These are phyloP conservation scores for Wilhelminamyces savonicus DNA, from an alignment of 805 yeast species.

Conservation along the genomic window DNA sequence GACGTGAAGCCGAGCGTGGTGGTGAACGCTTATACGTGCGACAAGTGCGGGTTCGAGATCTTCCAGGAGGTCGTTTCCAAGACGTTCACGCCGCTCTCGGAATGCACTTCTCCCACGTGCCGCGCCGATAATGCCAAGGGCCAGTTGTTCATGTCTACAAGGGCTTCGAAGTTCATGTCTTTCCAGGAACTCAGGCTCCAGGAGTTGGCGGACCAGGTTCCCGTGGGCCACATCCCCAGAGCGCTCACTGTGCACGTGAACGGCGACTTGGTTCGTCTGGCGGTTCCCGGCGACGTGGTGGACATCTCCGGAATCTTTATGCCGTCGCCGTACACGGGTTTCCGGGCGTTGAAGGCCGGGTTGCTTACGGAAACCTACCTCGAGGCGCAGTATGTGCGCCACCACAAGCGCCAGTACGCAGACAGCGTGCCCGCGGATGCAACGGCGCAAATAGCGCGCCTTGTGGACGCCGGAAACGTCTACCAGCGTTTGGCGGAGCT, in stretches of 20 bases:
- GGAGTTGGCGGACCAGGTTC: slow-evolving; percentile 93
- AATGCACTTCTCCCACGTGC: slow-evolving; percentile 83
- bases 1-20: slow-evolving; percentile 91
- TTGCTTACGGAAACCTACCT: slow-evolving; percentile 88
- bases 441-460: slow-evolving; percentile 45
- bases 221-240: slow-evolving; percentile 97
- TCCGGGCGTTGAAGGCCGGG: slow-evolving; percentile 88
- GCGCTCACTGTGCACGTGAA: slow-evolving; percentile 79
- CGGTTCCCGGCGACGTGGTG: slow-evolving; percentile 92
- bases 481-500: slow-evolving; percentile 79
- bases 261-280: slow-evolving; percentile 81
- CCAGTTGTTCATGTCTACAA: slow-evolving; percentile 81
- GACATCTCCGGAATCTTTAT: slow-evolving; percentile 88
- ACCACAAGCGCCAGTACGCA: slow-evolving; percentile 85
- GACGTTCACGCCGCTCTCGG: slow-evolving; percentile 79
- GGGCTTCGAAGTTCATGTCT: slow-evolving; percentile 92
- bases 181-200: slow-evolving; percentile 95
- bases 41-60: slow-evolving; percentile 92
- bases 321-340: slow-evolving; percentile 96
- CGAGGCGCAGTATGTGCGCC: slow-evolving; percentile 79
- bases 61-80: slow-evolving; percentile 90
- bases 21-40: slow-evolving; percentile 96
- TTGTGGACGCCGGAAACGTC: slow-evolving; percentile 59
- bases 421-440: slow-evolving; percentile 51
- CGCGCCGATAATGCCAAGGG: slow-evolving; percentile 75